These are phyloP conservation scores for Saccharum officinarum DNA, from an alignment of 176 grass and related monocot genomes.

Conservation along the genomic window DNA sequence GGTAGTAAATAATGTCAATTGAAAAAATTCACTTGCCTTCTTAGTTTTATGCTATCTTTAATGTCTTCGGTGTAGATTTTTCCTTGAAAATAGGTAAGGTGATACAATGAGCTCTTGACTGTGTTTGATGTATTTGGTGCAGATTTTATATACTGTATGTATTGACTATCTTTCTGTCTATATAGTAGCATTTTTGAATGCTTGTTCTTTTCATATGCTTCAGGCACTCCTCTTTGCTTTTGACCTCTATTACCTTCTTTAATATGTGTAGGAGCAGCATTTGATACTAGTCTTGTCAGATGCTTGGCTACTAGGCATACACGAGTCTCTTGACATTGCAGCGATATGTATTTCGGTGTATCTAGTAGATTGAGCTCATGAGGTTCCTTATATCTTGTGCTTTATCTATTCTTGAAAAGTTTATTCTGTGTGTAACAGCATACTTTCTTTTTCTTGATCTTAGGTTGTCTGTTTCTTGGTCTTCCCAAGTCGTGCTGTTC, in stretches of 20 bases:
- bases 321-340: not conserved
- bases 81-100: not conserved
- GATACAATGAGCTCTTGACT: not conserved
- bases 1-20: not conserved
- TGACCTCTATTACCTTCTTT: not conserved
- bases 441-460: conserved; percentile 1
- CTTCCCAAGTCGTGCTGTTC: conserved; percentile 33
- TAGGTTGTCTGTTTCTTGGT: conserved; percentile 41
- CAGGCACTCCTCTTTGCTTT: not conserved
- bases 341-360: not conserved
- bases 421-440: not conserved
- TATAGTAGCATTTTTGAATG: not conserved
- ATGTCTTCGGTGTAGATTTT: not conserved
- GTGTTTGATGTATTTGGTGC: not conserved
- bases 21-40: not conserved
- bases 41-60: not conserved
- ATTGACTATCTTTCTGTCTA: not conserved
- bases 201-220: not conserved
- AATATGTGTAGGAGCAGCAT: not conserved
- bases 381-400: not conserved
- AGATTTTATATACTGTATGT: not conserved
- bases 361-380: not conserved
- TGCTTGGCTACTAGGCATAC: not conserved
- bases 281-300: not conserved
- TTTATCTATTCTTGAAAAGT: not conserved